Percentiles rank a stretch among this genome's conserved stretches.
Conservation (phyloP, 2,329 filamentous ascomycete species). For the Arthrobotrys sphaeroides region DNA sequence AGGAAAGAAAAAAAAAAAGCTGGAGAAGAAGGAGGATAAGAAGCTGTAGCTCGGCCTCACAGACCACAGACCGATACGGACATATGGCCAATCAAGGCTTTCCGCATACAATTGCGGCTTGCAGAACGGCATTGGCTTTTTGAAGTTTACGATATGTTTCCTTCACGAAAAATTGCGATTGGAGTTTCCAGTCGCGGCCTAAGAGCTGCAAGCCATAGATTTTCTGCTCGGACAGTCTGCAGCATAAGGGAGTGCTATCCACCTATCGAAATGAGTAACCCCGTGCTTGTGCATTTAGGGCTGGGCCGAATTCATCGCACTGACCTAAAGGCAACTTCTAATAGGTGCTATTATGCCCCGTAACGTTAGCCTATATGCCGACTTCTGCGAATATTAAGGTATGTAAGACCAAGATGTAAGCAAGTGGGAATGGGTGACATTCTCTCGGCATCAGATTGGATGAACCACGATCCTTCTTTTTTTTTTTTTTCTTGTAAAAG, state of each 20-base stretch:
- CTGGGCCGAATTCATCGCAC: conserved; percentile 14
- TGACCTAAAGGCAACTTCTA: conserved; percentile 9
- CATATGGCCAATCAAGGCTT: neutral
- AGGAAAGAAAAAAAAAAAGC: neutral
- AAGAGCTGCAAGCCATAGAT: conserved; percentile 15
- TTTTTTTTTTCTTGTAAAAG: no score
- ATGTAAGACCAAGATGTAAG: neutral
- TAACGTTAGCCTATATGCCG: neutral
- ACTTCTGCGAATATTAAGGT: neutral
- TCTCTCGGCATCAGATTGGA: no score
- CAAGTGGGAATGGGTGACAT: neutral
- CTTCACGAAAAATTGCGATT: conserved; percentile 30
- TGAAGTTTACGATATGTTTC: neutral
- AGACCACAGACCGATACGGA: neutral
- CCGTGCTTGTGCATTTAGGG: neutral
- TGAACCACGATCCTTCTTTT: neutral
- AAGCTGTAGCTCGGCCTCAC: conserved; percentile 3
- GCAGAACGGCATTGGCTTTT: conserved; percentile 9
- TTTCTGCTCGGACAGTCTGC: neutral
- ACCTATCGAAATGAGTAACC: neutral
- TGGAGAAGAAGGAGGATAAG: neutral
- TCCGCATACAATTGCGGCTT: neutral
- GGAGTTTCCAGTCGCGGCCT: conserved; percentile 7
- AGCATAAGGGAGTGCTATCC: neutral
- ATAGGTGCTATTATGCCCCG: no score